phyloP scores from a whole-genome alignment of 345 rosid genomes.

The Bruguiera parviflora region DNA sequence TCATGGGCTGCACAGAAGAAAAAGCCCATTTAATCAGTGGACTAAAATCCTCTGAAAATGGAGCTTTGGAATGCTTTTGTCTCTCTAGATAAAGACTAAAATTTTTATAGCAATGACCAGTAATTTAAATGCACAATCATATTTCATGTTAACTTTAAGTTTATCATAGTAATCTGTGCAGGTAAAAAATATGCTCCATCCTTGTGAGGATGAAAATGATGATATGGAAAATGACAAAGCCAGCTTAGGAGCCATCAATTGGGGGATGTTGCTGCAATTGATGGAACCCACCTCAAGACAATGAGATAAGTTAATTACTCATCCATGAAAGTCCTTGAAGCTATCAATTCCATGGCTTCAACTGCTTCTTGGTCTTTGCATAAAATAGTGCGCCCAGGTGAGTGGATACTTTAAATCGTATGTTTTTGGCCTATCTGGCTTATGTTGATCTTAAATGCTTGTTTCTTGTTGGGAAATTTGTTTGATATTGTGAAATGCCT shows the following conservation, averaged over 20 bases:
- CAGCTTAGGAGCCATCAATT: conserved; percentile 41
- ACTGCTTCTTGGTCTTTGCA: no score
- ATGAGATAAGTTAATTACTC: no score
- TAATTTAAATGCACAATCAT: conserved; percentile 7
- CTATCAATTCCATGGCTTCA: no score
- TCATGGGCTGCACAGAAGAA: conserved; percentile 73
- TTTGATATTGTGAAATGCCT: conserved; percentile 90
- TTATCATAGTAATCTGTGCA: conserved; percentile 26
- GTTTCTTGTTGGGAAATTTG: conserved; percentile 52
- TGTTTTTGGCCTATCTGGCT: no score
- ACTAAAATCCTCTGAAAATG: conserved; percentile 82
- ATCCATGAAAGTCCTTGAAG: no score
- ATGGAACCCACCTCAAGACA: no score
- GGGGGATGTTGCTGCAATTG: no score
- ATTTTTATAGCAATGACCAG: not conserved
- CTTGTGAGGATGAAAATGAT: conserved; percentile 86
- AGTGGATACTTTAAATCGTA: no score
- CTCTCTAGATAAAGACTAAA: conserved; percentile 57
- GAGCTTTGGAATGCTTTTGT: conserved; percentile 89
- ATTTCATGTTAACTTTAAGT: not conserved
- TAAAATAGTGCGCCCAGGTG: no score
- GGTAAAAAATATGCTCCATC: conserved; percentile 97
- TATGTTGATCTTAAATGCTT: no score
- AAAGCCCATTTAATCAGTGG: conserved; percentile 74
- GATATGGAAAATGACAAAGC: conserved; percentile 65